phyloP scores from a whole-genome alignment of 257 asterid species.

The Solanum phureja region DNA sequence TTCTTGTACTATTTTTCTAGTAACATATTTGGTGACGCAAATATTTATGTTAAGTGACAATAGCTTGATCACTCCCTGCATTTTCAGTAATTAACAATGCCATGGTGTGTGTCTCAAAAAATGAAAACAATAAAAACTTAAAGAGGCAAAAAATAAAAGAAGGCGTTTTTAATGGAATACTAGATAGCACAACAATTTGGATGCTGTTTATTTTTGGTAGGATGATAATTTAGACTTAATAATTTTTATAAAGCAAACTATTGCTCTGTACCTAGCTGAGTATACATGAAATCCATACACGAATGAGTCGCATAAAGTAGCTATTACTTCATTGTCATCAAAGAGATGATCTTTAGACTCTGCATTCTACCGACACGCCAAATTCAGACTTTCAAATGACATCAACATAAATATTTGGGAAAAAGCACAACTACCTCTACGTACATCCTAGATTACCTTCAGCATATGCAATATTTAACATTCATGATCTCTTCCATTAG shows the following conservation, averaged over 20 bases:
- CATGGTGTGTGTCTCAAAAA: not conserved
- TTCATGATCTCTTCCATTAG: not conserved
- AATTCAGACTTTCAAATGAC: not conserved
- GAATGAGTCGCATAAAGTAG: not conserved
- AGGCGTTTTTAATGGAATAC: not conserved
- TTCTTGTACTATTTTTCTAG: not conserved
- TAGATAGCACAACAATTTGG: not conserved
- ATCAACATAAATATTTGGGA: not conserved
- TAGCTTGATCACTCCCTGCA: not conserved
- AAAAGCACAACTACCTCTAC: not conserved
- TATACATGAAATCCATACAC: not conserved
- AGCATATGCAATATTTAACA: not conserved
- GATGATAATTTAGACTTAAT: no score
- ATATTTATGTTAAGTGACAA: not conserved
- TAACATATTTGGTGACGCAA: slow-evolving; percentile 8
- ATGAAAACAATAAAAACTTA: not conserved
- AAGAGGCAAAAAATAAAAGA: not conserved
- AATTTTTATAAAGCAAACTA: not conserved
- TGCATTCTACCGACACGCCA: not conserved
- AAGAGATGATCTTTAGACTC: not conserved
- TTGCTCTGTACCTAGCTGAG: not conserved
- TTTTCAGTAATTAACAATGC: not conserved
- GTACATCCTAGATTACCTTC: not conserved
- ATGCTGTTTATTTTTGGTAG: not conserved
- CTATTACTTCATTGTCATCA: not conserved